A percentile compares a stretch with the other conserved stretches of the same genome.
These are phyloP conservation scores for Aspergillus fumigatiaffinis DNA, from an alignment of 2,329 filamentous ascomycete species.

Conservation along the genomic window DNA sequence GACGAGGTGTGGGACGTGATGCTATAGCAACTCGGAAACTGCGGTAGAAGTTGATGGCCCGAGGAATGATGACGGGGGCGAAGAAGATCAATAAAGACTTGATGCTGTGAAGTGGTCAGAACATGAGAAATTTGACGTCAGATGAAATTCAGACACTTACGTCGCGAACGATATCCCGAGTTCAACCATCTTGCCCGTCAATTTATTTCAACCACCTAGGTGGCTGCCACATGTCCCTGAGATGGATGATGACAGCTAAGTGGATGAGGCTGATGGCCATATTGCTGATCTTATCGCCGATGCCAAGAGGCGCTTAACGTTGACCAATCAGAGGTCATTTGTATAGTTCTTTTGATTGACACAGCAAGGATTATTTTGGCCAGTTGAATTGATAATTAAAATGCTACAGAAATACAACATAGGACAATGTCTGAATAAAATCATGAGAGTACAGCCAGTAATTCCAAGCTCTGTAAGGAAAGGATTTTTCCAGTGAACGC, in stretches of 20 bases:
- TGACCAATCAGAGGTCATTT: not conserved
- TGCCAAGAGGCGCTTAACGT: constrained; percentile 12
- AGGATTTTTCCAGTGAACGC: not conserved
- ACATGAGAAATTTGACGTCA: not conserved
- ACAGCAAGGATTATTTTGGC: not conserved
- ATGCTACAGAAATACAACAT: not conserved
- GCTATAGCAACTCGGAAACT: constrained; percentile 30
- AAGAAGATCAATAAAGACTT: constrained; percentile 43
- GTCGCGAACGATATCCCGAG: constrained; percentile 29
- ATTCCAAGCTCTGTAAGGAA: not conserved
- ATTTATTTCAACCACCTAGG: not conserved
- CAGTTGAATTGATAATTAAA: not conserved
- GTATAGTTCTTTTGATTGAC: not conserved
- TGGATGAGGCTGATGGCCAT: not conserved
- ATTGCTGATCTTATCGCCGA: constrained; percentile 10
- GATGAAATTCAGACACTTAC: constrained; percentile 17
- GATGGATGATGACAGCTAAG: not conserved
- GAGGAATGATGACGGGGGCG: constrained; percentile 39
- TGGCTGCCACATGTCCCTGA: not conserved
- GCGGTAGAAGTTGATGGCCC: constrained; percentile 36
- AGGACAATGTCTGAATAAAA: constrained; percentile 2
- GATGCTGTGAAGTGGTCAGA: constrained; percentile 26
- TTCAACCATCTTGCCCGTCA: constrained; percentile 22
- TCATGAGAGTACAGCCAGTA: not conserved
- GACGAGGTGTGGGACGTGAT: constrained; percentile 35